Percentiles rank a stretch among this genome's conserved stretches.
Conservation (phyloP, 768 basidiomycete species). For the Boletus insuetus region DNA sequence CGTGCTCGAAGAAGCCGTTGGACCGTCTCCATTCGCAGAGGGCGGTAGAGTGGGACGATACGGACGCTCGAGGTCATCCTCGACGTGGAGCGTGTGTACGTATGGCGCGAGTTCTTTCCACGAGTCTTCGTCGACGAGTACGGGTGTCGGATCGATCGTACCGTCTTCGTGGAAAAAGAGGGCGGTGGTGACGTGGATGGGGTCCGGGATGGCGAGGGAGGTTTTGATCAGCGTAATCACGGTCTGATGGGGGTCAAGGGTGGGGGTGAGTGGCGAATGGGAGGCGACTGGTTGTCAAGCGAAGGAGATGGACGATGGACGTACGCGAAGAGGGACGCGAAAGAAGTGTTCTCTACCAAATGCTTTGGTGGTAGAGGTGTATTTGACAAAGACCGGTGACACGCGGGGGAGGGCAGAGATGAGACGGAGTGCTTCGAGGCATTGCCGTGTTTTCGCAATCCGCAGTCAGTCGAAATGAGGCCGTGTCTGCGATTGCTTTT, state of each 20-base stretch:
- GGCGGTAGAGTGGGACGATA: neutral
- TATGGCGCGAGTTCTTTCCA: slow-evolving; percentile 23
- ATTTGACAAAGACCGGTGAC: slow-evolving; percentile 25
- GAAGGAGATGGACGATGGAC: too few species aligned
- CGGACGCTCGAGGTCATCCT: slow-evolving; percentile 25
- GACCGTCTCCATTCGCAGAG: neutral
- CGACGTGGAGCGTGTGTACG: slow-evolving; percentile 22
- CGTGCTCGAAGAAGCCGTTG: neutral
- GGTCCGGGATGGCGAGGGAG: slow-evolving; percentile 12
- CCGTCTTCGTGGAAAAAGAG: slow-evolving; percentile 32
- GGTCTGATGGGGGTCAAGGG: slow-evolving; percentile 20
- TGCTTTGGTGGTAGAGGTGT: slow-evolving; percentile 20
- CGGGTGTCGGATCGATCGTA: slow-evolving; percentile 13
- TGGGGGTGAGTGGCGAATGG: too few species aligned
- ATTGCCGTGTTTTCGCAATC: too few species aligned
- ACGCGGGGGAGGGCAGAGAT: slow-evolving; percentile 27
- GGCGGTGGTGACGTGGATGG: slow-evolving; percentile 19
- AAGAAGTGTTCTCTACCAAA: slow-evolving; percentile 32
- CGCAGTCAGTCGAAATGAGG: too few species aligned
- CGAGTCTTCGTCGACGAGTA: slow-evolving; percentile 25
- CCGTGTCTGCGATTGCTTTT: too few species aligned
- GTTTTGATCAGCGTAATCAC: slow-evolving; percentile 25
- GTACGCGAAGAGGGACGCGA: slow-evolving; percentile 24
- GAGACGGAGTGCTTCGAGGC: slow-evolving; percentile 33
- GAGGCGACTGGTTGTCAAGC: too few species aligned